phyloP scores from a whole-genome alignment of 2,329 filamentous ascomycete genomes.

The Fusarium setosum region DNA sequence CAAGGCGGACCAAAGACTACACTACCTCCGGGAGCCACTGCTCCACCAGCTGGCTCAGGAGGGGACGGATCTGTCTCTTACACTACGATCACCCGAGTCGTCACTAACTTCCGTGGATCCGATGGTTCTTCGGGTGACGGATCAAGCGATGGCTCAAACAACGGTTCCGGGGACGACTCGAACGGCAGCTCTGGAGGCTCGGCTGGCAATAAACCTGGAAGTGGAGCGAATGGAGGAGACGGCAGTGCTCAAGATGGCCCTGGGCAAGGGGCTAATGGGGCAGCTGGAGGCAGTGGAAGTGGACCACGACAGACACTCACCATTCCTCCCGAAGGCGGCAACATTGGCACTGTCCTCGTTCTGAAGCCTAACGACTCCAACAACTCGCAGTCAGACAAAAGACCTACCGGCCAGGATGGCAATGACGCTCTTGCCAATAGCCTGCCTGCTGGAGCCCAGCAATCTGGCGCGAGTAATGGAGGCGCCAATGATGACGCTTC shows the following conservation, averaged over 20 bases:
- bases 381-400: not conserved
- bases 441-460: not conserved
- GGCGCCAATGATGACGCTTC: not conserved
- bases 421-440: not conserved
- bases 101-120: not conserved
- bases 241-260: not conserved
- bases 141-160: not conserved
- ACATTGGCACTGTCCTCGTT: constrained; percentile 22
- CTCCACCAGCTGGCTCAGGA: not conserved
- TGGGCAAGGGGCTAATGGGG: not conserved
- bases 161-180: not conserved
- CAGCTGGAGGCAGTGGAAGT: not conserved
- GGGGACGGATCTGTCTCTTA: constrained; percentile 7
- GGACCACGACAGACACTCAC: constrained; percentile 18
- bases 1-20: not conserved
- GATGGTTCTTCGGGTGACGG: not conserved
- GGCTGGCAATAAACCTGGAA: not conserved
- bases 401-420: not conserved
- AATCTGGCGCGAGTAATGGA: not conserved
- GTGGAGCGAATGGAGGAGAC: not conserved
- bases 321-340: constrained; percentile 15
- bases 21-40: not conserved
- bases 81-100: constrained; percentile 18
- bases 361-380: not conserved
- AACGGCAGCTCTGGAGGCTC: no score